These are phyloP conservation scores for Solanum etuberosum DNA, from an alignment of 257 asterid genomes.

Conservation along the genomic window DNA sequence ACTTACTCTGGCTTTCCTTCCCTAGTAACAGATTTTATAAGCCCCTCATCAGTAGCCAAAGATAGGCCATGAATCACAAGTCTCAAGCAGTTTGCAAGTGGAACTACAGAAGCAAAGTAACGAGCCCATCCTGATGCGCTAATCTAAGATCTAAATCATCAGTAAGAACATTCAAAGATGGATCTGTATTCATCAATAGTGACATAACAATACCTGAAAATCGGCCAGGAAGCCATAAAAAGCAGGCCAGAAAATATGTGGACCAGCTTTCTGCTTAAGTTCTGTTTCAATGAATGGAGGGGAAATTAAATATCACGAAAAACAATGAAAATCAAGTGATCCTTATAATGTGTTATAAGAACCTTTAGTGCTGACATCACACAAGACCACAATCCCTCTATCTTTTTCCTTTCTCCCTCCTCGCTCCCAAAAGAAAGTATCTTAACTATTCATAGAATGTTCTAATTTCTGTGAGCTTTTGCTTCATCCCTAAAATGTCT, in stretches of 20 bases:
- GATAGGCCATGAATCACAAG: conserved; percentile 78
- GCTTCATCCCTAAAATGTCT: not conserved
- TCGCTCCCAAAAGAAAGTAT: not conserved
- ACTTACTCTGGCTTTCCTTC: conserved; percentile 86
- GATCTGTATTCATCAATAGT: not conserved
- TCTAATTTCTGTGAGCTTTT: not conserved
- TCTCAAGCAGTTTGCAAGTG: conserved; percentile 61
- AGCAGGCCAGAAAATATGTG: conserved; percentile 85
- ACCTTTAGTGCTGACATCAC: not conserved
- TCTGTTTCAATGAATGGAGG: conserved; percentile 26
- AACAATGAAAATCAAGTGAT: not conserved
- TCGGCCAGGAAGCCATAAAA: conserved; percentile 89
- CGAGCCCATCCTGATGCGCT: conserved; percentile 83
- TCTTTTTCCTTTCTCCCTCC: not conserved
- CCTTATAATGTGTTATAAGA: not conserved
- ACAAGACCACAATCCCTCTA: not conserved
- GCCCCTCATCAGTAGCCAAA: conserved; percentile 63
- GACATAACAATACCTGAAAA: conserved; percentile 58
- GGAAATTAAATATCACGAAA: not conserved
- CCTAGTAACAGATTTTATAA: conserved; percentile 74
- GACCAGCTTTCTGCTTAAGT: conserved; percentile 82
- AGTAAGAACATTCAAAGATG: conserved; percentile 10
- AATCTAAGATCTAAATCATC: conserved; percentile 51
- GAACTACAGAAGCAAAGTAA: conserved; percentile 79
- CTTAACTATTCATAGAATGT: not conserved